phyloP scores from a whole-genome alignment of 306 rosid genomes.

The Crotalaria pallida region DNA sequence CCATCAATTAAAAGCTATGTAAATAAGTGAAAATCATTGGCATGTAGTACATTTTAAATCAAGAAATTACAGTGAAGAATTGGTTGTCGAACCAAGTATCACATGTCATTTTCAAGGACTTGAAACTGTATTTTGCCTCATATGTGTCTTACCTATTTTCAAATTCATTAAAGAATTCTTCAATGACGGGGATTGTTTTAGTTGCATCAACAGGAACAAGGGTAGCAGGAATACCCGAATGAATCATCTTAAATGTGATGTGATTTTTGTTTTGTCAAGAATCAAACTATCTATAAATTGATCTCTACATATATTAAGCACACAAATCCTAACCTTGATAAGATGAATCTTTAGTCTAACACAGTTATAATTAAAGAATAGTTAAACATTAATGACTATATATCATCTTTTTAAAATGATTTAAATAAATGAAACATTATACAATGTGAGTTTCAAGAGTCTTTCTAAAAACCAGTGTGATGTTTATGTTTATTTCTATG shows the following conservation, averaged over 20 bases:
- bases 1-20: neutral
- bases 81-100: conserved; percentile 65
- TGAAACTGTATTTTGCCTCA: conserved; percentile 80
- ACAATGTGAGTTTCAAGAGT: neutral
- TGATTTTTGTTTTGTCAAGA: neutral
- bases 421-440: neutral
- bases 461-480: neutral
- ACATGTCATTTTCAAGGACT: conserved; percentile 77
- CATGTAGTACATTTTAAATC: neutral
- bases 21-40: neutral
- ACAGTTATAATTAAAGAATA: neutral
- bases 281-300: neutral
- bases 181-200: conserved; percentile 69
- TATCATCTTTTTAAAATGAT: neutral
- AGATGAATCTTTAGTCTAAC: neutral
- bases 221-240: conserved; percentile 85
- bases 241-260: conserved; percentile 60
- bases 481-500: too few relatives aligned
- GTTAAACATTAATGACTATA: neutral
- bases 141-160: conserved; percentile 61
- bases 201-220: conserved; percentile 93
- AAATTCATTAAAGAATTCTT: conserved; percentile 58
- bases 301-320: neutral
- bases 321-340: neutral
- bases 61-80: conserved; percentile 57